Evolutionary conservation across 257 asterid species (phyloP).

Genomic region (Nicotiana benthamiana): DNA sequence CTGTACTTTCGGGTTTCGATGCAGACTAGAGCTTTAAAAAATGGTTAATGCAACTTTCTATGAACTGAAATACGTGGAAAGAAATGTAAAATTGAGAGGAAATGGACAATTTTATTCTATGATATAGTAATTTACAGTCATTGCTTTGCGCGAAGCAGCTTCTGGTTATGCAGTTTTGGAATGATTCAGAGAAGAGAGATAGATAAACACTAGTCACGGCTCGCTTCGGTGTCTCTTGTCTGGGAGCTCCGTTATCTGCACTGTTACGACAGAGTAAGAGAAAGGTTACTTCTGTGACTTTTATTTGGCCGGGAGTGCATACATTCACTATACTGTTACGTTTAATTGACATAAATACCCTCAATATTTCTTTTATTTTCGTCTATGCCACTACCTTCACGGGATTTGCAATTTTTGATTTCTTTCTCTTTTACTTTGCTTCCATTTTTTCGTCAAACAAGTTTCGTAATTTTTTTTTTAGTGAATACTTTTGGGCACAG

Average conservation of each 20-base stretch:
- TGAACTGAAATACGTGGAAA: background rate
- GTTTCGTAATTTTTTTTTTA: background rate
- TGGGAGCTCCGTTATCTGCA: slow-evolving; percentile 22
- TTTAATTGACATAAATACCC: background rate
- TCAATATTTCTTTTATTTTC: background rate
- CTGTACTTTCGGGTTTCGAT: background rate
- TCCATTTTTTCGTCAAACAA: background rate
- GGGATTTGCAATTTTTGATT: background rate
- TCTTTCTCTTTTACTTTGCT: background rate
- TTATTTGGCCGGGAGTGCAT: background rate
- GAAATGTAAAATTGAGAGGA: background rate
- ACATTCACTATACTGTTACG: background rate
- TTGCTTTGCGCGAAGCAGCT: slow-evolving; percentile 8
- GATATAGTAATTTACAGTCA: slow-evolving; percentile 11
- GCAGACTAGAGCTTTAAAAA: background rate
- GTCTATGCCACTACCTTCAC: background rate
- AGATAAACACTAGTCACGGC: slow-evolving; percentile 1
- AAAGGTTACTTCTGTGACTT: background rate
- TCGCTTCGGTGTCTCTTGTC: slow-evolving; percentile 42
- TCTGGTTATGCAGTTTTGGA: background rate
- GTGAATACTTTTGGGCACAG: background rate
- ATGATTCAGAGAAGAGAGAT: background rate
- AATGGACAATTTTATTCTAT: background rate
- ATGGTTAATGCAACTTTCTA: background rate
- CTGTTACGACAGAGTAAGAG: background rate